Conservation (phyloP, 2,329 filamentous ascomycete species). For the Sclerotinia trifoliorum region DNA sequence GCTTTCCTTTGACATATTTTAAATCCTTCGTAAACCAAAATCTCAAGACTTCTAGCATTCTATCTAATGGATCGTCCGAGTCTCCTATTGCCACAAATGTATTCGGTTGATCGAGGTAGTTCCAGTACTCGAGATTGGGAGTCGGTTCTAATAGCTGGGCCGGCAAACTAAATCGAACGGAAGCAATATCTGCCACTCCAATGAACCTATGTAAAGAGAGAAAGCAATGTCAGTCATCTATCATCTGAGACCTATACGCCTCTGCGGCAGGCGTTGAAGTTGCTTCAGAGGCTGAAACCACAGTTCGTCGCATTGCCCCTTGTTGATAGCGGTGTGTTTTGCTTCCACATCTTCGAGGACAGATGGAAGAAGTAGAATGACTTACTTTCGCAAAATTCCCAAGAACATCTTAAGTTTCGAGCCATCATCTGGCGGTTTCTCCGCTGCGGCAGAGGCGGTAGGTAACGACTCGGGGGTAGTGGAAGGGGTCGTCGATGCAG, state of each 20-base stretch:
- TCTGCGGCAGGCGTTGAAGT: background rate
- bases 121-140: conserved; percentile 98
- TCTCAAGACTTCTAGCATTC: conserved; percentile 89
- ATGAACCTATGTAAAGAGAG: conserved; percentile 66
- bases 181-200: conserved; percentile 90
- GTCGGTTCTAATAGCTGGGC: conserved; percentile 94
- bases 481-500: conserved; percentile 34
- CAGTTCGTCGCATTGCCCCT: conserved; percentile 23
- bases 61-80: conserved; percentile 84
- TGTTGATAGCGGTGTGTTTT: conserved; percentile 26
- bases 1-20: conserved; percentile 98
- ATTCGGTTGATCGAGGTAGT: conserved; percentile 92
- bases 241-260: background rate
- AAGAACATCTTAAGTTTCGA: conserved; percentile 89
- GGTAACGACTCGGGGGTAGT: conserved; percentile 33
- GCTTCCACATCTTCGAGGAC: background rate
- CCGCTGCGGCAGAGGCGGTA: conserved; percentile 38
- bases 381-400: conserved; percentile 82
- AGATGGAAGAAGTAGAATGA: conserved; percentile 22
- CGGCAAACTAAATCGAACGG: conserved; percentile 92
- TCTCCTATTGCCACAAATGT: conserved; percentile 82
- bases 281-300: conserved; percentile 19
- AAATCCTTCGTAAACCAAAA: conserved; percentile 99
- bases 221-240: conserved; percentile 1
- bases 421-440: conserved; percentile 69